phyloP scores from a whole-genome alignment of 163 green algal genomes.

The Volvox carteri region DNA sequence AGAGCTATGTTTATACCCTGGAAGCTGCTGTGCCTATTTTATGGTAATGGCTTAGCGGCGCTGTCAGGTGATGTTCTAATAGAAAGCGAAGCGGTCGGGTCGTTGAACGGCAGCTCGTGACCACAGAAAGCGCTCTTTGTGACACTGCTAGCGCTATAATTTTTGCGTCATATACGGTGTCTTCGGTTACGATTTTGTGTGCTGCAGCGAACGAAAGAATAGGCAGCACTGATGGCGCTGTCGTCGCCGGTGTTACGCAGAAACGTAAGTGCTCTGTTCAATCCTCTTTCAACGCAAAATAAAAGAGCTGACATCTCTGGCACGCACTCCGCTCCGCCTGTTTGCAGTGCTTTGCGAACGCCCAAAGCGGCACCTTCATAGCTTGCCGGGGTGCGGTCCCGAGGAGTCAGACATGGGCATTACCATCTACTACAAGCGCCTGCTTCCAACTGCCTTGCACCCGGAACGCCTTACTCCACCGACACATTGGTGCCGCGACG shows the following conservation, averaged over 20 bases:
- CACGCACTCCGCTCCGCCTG: too few species aligned
- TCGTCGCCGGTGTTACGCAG: constrained; percentile 12
- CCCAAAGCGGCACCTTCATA: neutral
- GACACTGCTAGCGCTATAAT: neutral
- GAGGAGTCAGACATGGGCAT: neutral
- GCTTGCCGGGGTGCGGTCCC: neutral
- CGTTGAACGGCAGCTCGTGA: neutral
- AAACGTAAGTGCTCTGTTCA: constrained; percentile 5
- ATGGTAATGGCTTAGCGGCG: too few species aligned
- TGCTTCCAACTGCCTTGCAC: neutral
- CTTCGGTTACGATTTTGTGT: too few species aligned
- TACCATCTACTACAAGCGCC: neutral
- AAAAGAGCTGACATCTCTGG: too few species aligned
- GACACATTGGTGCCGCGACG: constrained; percentile 7
- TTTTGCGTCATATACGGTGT: too few species aligned
- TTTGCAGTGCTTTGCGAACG: neutral
- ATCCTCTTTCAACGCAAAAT: too few species aligned
- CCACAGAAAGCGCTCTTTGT: neutral
- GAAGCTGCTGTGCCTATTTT: too few species aligned
- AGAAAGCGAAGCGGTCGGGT: neutral
- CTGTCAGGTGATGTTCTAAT: too few species aligned
- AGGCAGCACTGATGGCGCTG: neutral
- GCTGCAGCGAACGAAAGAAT: neutral
- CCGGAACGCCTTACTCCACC: neutral
- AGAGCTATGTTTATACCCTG: too few species aligned